A percentile compares a stretch with the other conserved stretches of the same genome.
Conservation (phyloP, 495 filamentous ascomycete species). For the Penicillium coprophilum region DNA sequence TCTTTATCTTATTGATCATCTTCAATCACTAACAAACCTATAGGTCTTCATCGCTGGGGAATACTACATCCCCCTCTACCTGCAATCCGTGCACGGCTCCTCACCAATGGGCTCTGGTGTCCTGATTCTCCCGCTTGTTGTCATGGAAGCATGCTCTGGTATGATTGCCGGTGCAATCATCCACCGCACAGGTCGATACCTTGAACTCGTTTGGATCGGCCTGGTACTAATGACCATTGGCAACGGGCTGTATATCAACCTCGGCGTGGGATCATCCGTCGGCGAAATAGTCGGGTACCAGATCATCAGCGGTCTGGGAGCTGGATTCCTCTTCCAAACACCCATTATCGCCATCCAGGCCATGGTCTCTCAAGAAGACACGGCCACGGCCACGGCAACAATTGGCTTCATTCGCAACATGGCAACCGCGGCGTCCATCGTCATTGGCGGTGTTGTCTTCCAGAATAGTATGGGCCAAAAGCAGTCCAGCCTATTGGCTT, state of each 20-base stretch:
- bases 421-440: conserved; percentile 67
- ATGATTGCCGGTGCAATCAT: conserved; percentile 54
- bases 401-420: conserved; percentile 74
- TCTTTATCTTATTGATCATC: background rate
- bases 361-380: conserved; percentile 65
- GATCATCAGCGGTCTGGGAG: conserved; percentile 59
- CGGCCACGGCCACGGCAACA: conserved; percentile 74
- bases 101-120: conserved; percentile 54
- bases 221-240: conserved; percentile 47
- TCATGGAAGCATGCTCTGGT: conserved; percentile 50
- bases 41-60: conserved; percentile 52
- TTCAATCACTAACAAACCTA: background rate
- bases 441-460: conserved; percentile 80
- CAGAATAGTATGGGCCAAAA: conserved; percentile 57
- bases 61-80: conserved; percentile 60
- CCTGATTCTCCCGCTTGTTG: conserved; percentile 51
- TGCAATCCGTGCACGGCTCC: conserved; percentile 52
- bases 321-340: conserved; percentile 50
- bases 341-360: conserved; percentile 80
- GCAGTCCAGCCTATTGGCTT: conserved; percentile 36
- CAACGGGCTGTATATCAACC: conserved; percentile 52
- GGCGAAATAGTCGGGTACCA: conserved; percentile 54
- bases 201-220: conserved; percentile 55
- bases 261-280: conserved; percentile 38
- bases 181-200: conserved; percentile 60